Evolutionary conservation across 805 yeast species (phyloP).

Genomic region (Kazachstania africana): DNA sequence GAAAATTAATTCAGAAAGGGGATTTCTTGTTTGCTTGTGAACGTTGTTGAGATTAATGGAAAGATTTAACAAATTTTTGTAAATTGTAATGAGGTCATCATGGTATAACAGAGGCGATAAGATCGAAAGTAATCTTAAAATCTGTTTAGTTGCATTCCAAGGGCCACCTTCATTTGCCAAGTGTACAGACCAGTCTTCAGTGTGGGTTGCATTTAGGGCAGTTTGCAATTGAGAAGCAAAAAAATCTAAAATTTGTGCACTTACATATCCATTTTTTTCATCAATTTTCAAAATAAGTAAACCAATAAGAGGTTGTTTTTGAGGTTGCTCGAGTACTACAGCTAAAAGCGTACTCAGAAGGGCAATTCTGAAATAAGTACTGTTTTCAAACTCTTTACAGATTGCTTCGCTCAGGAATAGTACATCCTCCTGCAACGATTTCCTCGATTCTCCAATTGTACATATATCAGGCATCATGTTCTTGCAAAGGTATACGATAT

Average conservation of each 20-base stretch:
- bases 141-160: conserved; percentile 56
- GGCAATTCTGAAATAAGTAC: conserved; percentile 40
- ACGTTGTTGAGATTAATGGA: conserved; percentile 42
- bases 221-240: conserved; percentile 48
- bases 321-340: conserved; percentile 74
- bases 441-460: conserved; percentile 41
- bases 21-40: conserved; percentile 29
- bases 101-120: conserved; percentile 46
- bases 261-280: conserved; percentile 45
- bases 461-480: conserved; percentile 34
- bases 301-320: conserved; percentile 56
- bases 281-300: conserved; percentile 51
- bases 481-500: background rate
- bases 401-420: conserved; percentile 52
- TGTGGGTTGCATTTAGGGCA: conserved; percentile 30
- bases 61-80: conserved; percentile 37
- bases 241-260: conserved; percentile 50
- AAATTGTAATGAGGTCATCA: conserved; percentile 32
- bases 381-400: conserved; percentile 44
- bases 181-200: conserved; percentile 6
- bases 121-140: conserved; percentile 54
- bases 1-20: conserved; percentile 54
- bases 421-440: conserved; percentile 41
- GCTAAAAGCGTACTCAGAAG: conserved; percentile 51
- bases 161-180: conserved; percentile 31